These are phyloP conservation scores for Pneumocystis wakefieldiae DNA, from an alignment of 1,139 yeast species.

Conservation along the genomic window DNA sequence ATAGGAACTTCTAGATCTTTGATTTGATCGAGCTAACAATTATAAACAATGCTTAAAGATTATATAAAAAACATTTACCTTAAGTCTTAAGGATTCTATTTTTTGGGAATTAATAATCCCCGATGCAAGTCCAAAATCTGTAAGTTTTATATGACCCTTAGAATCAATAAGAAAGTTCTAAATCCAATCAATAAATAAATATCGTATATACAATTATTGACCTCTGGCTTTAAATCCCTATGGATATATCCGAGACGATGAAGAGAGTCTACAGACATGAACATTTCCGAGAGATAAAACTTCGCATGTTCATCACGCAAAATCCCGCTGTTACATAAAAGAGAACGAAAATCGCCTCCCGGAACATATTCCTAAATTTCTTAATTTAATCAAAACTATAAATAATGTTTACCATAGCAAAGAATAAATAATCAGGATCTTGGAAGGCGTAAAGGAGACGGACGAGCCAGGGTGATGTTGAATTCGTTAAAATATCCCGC, in stretches of 20 bases:
- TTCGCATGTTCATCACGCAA: slow-evolving; percentile 90
- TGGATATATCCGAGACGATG: slow-evolving; percentile 94
- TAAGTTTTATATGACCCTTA: slow-evolving; percentile 86
- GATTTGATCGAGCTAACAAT: slow-evolving; percentile 50
- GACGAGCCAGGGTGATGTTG: slow-evolving; percentile 92
- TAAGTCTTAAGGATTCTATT: slow-evolving; percentile 80
- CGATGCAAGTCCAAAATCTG: slow-evolving; percentile 95
- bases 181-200: not conserved
- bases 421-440: slow-evolving; percentile 72
- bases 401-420: slow-evolving; percentile 50
- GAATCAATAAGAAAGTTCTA: slow-evolving; percentile 77
- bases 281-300: slow-evolving; percentile 91
- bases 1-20: slow-evolving; percentile 47
- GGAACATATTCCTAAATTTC: slow-evolving; percentile 63
- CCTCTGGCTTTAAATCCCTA: slow-evolving; percentile 92
- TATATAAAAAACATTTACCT: slow-evolving; percentile 4
- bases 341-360: slow-evolving; percentile 95
- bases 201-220: not conserved
- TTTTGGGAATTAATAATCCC: slow-evolving; percentile 89
- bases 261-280: slow-evolving; percentile 78
- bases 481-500: slow-evolving; percentile 86
- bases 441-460: slow-evolving; percentile 89
- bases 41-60: not conserved
- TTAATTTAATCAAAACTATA: not conserved
- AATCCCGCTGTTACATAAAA: slow-evolving; percentile 82